Evolutionary conservation across 768 basidiomycete species (phyloP).

Genomic region (Tricholoma saponaceum): DNA sequence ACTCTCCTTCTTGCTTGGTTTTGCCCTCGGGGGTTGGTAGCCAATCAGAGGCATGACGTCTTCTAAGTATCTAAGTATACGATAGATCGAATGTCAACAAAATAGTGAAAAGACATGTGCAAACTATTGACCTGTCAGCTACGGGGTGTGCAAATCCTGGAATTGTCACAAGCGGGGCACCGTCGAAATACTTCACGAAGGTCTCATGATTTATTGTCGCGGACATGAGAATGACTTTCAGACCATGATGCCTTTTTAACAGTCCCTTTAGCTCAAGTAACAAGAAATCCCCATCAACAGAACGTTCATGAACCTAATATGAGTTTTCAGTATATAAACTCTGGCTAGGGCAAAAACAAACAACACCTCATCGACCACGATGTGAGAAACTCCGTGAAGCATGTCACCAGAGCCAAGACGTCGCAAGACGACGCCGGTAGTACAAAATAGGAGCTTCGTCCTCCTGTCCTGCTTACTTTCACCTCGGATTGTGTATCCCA

Average conservation of each 20-base stretch:
- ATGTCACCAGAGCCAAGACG: conserved; percentile 72
- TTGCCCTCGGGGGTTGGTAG: conserved; percentile 45
- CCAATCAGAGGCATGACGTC: conserved; percentile 59
- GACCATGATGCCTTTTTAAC: conserved; percentile 51
- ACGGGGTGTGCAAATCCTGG: conserved; percentile 83
- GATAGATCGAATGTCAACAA: background rate
- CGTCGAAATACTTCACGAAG: conserved; percentile 79
- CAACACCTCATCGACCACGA: conserved; percentile 86
- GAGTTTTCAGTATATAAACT: background rate
- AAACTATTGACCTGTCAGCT: conserved; percentile 55
- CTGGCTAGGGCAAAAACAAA: background rate
- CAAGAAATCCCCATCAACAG: conserved; percentile 87
- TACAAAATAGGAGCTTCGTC: conserved; percentile 85
- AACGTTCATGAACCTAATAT: conserved; percentile 82
- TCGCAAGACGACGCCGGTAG: conserved; percentile 88
- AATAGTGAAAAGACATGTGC: background rate
- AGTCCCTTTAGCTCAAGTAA: conserved; percentile 81
- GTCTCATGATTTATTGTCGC: conserved; percentile 91
- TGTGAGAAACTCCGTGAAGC: conserved; percentile 69
- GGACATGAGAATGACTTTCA: conserved; percentile 89
- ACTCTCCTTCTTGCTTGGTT: conserved; percentile 31
- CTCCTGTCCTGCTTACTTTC: conserved; percentile 63
- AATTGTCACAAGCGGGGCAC: conserved; percentile 78
- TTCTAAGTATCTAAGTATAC: conserved; percentile 66
- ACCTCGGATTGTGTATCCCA: conserved; percentile 88